Evolutionary conservation across 306 rosid species (phyloP), one percentile per base, ranked within the genome.

Genomic region (Gastrolobium bilobum): DNA sequence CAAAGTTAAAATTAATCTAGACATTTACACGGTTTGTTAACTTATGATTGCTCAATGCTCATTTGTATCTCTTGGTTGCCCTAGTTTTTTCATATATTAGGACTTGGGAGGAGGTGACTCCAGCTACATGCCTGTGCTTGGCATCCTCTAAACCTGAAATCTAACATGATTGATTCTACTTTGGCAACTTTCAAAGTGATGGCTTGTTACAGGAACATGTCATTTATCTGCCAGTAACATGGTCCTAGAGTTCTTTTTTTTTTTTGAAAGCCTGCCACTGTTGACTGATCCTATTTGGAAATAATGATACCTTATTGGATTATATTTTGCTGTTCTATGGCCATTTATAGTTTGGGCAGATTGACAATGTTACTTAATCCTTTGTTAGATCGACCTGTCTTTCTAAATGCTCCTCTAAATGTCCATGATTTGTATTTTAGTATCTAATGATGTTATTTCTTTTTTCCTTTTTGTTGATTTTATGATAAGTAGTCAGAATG

Each of bases 401-500:
- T 64, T 53, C 20, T 64, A 11, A 40, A 56, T 70, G 69, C 40
- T 57, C 9, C 71, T 52, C 11, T 7, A 20, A 58, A 56, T 52
- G 47, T 29, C 50, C 51, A 62, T 70, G 78, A 14, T 73, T 78
- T 73, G 75, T 43, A n/a, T 48, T 58, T 15, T 48, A 48, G 29
- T 37, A 56, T 83, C 84, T 74, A 48, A 79, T 62, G 14, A 14
- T 50, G 80, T 38, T 73, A 10, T 57, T 59, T 30, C 34, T 47
- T 31, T 53, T 51, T 53, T 30, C 3, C 5, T 64, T 33, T 70
- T 63, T 77, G 78, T 40, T 62, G 48, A 65, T 61, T 75, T 71
- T 84, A 80, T 84, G 67, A 6, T 68, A 48, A 79, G 70, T 76
- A 86, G 96, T 74, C 91, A 76, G 48, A 87, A 72, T 79, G 77